Base-by-base conservation (phyloP, 805 yeast species). In the Sugiyamaella valdiviana region DNA sequence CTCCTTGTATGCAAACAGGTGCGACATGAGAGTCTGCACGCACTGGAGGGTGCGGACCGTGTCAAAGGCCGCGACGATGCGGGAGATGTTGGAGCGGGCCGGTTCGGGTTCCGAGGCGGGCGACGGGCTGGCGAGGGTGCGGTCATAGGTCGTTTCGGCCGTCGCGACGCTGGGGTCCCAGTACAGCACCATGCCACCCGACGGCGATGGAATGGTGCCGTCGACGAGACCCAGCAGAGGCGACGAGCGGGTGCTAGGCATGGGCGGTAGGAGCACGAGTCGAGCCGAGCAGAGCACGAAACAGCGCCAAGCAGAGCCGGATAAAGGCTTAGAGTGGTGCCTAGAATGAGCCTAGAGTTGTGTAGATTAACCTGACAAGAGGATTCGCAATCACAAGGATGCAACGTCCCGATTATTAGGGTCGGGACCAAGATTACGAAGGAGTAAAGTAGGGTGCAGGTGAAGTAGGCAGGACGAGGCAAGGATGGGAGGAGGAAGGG, bases 1-100 rank as follows among this genome's bases (percentile, higher is more conserved):
- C 15, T 35, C 44, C n/a, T 26, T 35, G 35, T 46, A 46, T n/a
- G 50, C 45, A 26, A 49, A 45, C 29, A 49, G 36, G 20, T 39
- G 38, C n/a, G 44, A 24, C 35, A 32, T 17, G 36, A 41, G 44
- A 10, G 44, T 26, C 22, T 41, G 44, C 36, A 41, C 24, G n/a
- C 15, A 16, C 21, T 10, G 12, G 22, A 41, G 19, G 9, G 44
- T 15, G 4, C 17, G 44, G 20, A 41, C 44, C 36, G 24, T 20
- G 22, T 41, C 44, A 24, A 41, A 41, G 29, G 24, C 36, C 7
- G 24, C 44, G 14, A 41, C 36, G 21, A 41, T 41, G n/a, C 36
- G 35, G 20, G 44, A 16, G 15, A 41, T 15, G 44, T 41, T 41
- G 5, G 16, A 26, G 32, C 32, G 9, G 9, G 32, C 32, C 10